These are phyloP conservation scores for Metschnikowia cerradonensis DNA, from an alignment of 805 yeast species.

Conservation along the genomic window DNA sequence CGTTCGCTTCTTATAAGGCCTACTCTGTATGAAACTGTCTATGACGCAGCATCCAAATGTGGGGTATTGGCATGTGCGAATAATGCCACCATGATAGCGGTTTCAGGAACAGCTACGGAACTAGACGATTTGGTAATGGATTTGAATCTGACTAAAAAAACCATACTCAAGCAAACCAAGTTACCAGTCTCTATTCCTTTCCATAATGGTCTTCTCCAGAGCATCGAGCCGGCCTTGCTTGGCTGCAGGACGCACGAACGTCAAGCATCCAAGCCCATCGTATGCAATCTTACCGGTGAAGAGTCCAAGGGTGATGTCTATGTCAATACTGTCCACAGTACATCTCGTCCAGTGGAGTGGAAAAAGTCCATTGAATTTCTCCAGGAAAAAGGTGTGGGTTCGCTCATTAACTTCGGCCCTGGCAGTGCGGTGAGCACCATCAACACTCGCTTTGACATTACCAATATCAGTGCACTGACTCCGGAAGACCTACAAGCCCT, in stretches of 20 bases:
- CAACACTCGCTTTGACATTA: constrained; percentile 14
- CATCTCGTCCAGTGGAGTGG: constrained; percentile 45
- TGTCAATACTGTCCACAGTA: constrained; percentile 34
- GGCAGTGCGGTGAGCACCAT: constrained; percentile 31
- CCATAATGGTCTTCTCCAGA: constrained; percentile 39
- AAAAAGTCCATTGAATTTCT: constrained; percentile 28
- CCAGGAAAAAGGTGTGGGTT: constrained; percentile 14
- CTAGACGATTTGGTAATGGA: constrained; percentile 22
- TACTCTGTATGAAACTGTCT: constrained; percentile 18
- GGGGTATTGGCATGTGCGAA: constrained; percentile 46
- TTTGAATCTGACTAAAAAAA: constrained; percentile 13
- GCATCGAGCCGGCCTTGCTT: constrained; percentile 33
- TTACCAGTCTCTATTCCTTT: constrained; percentile 50
- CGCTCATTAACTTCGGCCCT: constrained; percentile 36
- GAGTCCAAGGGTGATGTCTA: constrained; percentile 22
- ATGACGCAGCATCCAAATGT: constrained; percentile 15
- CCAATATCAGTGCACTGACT: constrained; percentile 4
- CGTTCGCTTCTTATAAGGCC: constrained; percentile 31
- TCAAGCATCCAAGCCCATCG: constrained; percentile 26
- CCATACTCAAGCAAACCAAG: constrained; percentile 23
- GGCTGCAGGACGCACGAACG: constrained; percentile 13
- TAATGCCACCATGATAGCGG: constrained; percentile 38
- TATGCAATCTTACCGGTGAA: constrained; percentile 35
- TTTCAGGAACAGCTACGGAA: constrained; percentile 37
- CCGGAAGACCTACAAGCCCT: constrained; percentile 11